A percentile compares a stretch with the other conserved stretches of the same genome.
phyloP scores from a whole-genome alignment of 2,329 filamentous ascomycete species.

The Fusarium dimerum region DNA sequence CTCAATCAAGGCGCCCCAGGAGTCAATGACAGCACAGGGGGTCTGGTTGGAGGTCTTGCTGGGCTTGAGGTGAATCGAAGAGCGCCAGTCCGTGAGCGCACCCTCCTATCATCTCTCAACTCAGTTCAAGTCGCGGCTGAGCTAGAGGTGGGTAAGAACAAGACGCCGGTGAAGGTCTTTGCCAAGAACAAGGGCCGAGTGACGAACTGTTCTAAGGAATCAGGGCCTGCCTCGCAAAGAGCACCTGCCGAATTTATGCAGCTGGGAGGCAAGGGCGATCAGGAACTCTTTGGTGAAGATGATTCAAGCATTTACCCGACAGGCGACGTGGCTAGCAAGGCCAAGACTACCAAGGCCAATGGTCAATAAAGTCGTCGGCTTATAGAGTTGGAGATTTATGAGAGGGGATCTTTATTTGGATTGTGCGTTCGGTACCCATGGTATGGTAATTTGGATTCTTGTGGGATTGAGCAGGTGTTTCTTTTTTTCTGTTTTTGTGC shows the following conservation, averaged over 20 bases:
- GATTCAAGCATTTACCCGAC: slow-evolving; percentile 50
- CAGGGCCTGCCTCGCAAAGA: slow-evolving; percentile 66
- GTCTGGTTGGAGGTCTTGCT: slow-evolving; percentile 82
- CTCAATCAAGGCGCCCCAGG: slow-evolving; percentile 63
- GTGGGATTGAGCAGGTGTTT: neutral
- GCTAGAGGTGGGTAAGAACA: slow-evolving; percentile 57
- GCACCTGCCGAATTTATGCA: slow-evolving; percentile 76
- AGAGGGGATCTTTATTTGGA: neutral
- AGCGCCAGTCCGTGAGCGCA: slow-evolving; percentile 79
- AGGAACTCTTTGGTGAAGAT: slow-evolving; percentile 71
- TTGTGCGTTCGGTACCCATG: neutral
- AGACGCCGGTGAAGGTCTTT: slow-evolving; percentile 70
- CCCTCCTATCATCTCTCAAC: slow-evolving; percentile 80
- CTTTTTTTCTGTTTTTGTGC: neutral
- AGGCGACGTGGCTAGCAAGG: slow-evolving; percentile 31
- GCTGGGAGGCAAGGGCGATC: slow-evolving; percentile 84
- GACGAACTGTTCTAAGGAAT: slow-evolving; percentile 54
- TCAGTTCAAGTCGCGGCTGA: slow-evolving; percentile 58
- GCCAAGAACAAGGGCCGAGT: slow-evolving; percentile 62
- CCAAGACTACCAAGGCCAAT: slow-evolving; percentile 32
- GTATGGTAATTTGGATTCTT: neutral
- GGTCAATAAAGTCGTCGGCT: slow-evolving; percentile 7
- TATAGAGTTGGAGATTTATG: neutral
- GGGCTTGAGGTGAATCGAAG: slow-evolving; percentile 82
- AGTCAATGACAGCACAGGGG: slow-evolving; percentile 85